A percentile compares a stretch with the other conserved stretches of the same genome.
These are phyloP conservation scores for Fusarium torulosum DNA, from an alignment of 2,329 filamentous ascomycete species.

Conservation along the genomic window DNA sequence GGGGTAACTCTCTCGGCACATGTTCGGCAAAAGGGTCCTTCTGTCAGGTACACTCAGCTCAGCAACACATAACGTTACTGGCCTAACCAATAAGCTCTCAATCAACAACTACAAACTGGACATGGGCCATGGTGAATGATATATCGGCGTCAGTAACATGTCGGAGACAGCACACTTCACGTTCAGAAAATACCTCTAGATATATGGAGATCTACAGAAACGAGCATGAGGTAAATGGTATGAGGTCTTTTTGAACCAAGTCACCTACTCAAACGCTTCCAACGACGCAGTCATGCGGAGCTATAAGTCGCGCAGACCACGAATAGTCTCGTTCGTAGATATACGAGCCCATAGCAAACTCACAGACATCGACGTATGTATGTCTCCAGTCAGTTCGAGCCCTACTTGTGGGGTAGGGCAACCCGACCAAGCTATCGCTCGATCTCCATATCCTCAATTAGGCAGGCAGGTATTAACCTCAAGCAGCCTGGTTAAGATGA, in stretches of 20 bases:
- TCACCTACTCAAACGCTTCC: background rate
- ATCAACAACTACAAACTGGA: background rate
- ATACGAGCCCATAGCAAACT: background rate
- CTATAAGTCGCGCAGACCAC: background rate
- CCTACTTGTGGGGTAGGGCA: constrained; percentile 20
- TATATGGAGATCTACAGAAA: background rate
- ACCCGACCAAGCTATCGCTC: constrained; percentile 2
- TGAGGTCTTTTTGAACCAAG: constrained; percentile 3
- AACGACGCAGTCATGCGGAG: background rate
- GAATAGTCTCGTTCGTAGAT: constrained; percentile 7
- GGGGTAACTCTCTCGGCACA: constrained; percentile 48
- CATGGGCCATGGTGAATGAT: background rate
- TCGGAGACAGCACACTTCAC: background rate
- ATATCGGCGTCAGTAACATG: background rate
- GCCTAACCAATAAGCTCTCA: background rate
- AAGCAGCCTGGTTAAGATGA: background rate
- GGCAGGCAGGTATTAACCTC: background rate
- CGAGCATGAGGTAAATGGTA: background rate
- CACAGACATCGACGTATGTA: background rate
- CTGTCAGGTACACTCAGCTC: background rate
- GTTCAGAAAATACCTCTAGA: background rate
- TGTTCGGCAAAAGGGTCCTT: constrained; percentile 26
- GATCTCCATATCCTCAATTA: background rate
- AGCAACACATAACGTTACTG: background rate
- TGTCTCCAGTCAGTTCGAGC: background rate